These are phyloP conservation scores for Solanum paucissectum DNA, from an alignment of 257 asterid species.

Conservation along the genomic window DNA sequence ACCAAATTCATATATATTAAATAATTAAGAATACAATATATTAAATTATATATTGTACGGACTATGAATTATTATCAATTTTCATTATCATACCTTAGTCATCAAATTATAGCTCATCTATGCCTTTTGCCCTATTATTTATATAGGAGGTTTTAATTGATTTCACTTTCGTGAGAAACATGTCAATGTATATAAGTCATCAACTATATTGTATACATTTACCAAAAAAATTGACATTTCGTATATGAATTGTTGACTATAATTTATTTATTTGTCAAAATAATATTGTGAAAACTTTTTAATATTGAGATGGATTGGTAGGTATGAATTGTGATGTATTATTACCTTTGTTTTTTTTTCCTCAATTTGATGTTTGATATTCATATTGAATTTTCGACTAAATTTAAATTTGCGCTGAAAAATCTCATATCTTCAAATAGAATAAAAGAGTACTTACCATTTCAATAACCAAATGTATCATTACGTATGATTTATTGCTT, in stretches of 20 bases:
- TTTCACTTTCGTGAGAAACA: neutral
- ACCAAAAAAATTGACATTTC: neutral
- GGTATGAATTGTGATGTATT: neutral
- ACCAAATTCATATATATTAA: neutral
- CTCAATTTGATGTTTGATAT: no score
- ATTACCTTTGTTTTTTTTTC: neutral
- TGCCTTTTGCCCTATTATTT: neutral
- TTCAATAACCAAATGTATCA: neutral
- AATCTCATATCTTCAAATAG: no score
- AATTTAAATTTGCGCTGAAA: no score
- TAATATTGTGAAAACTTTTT: neutral
- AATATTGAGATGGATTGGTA: neutral
- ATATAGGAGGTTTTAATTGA: neutral
- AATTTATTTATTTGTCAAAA: neutral
- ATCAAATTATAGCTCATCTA: neutral
- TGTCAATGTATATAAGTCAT: neutral
- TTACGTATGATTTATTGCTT: neutral
- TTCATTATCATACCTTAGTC: neutral
- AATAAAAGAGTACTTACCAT: no score
- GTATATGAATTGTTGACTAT: neutral
- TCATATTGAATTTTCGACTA: no score
- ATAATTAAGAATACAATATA: neutral
- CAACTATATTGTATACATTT: neutral
- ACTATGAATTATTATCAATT: neutral
- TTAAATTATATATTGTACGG: neutral